phyloP scores from a whole-genome alignment of 164 flowering plant genomes.

The Hamamelis virginiana region DNA sequence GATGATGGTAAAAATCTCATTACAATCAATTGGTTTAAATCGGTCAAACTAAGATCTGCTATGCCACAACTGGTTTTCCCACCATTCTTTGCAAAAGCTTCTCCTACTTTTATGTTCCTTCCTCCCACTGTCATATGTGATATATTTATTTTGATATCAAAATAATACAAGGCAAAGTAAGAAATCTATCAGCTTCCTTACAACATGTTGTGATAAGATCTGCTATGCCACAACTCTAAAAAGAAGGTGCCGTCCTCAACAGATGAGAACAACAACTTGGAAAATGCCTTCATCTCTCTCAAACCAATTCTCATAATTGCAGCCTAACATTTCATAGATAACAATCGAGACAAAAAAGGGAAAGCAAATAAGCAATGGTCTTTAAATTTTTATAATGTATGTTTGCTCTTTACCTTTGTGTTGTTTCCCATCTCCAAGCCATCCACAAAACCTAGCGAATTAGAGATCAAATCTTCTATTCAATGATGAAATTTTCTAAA shows the following conservation, averaged over 20 bases:
- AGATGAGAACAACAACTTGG: constrained; percentile 82
- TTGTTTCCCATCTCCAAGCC: constrained; percentile 97
- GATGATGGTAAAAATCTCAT: too few species aligned
- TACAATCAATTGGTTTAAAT: too few species aligned
- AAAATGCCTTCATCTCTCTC: constrained; percentile 87
- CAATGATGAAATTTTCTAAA: background rate
- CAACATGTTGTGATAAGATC: constrained; percentile 96
- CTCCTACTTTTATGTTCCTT: constrained; percentile 93
- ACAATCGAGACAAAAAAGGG: background rate
- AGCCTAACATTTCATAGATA: constrained; percentile 56
- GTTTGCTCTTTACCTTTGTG: constrained; percentile 59
- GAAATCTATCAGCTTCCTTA: constrained; percentile 35
- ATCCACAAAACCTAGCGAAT: constrained; percentile 77
- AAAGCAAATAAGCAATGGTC: background rate
- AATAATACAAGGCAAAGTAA: background rate
- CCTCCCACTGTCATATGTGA: constrained; percentile 77
- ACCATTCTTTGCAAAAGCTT: constrained; percentile 86
- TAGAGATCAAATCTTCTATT: background rate
- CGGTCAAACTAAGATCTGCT: too few species aligned
- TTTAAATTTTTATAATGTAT: background rate
- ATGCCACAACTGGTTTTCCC: too few species aligned
- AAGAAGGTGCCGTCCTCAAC: constrained; percentile 88
- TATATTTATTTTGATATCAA: background rate
- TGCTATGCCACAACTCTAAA: constrained; percentile 98
- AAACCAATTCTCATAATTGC: constrained; percentile 97